A percentile compares a stretch with the other conserved stretches of the same genome.
Conservation (phyloP, 192 early-diverging fungal genomes). For the Coemansia aciculifera region DNA sequence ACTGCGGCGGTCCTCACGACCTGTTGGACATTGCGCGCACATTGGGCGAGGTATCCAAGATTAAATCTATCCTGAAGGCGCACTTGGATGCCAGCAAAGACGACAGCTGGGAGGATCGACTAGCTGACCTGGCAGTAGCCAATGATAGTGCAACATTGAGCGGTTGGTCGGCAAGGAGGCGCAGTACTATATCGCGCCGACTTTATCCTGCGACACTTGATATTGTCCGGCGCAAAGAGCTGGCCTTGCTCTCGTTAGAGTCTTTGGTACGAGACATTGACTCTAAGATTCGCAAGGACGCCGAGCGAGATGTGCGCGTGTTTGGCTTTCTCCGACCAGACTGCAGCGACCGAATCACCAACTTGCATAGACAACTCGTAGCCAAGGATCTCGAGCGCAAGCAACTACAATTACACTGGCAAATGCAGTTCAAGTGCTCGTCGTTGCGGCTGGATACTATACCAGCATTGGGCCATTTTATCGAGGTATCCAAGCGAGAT, state of each 20-base stretch:
- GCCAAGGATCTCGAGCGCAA: constrained; percentile 49
- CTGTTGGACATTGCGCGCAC: constrained; percentile 62
- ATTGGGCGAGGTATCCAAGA: constrained; percentile 55
- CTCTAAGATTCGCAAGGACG: constrained; percentile 54
- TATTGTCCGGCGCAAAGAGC: constrained; percentile 29
- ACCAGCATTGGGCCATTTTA: constrained; percentile 53
- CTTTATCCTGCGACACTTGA: constrained; percentile 6
- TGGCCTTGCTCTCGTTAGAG: constrained; percentile 48
- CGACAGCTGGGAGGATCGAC: background rate
- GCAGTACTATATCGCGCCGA: background rate
- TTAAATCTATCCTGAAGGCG: constrained; percentile 45
- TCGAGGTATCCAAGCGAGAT: constrained; percentile 58
- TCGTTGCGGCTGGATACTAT: constrained; percentile 51
- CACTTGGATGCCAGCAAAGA: constrained; percentile 8
- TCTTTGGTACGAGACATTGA: constrained; percentile 43
- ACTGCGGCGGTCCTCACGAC: constrained; percentile 63
- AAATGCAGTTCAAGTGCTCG: constrained; percentile 24
- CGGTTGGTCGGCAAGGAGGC: background rate
- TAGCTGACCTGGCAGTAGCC: background rate
- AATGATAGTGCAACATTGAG: background rate
- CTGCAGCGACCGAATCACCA: constrained; percentile 38
- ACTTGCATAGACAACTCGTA: constrained; percentile 45
- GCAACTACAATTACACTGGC: constrained; percentile 43
- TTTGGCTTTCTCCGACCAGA: constrained; percentile 58
- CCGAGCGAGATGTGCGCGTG: constrained; percentile 44